Evolutionary conservation across 441 rosid genomes (phyloP), one percentile per base, ranked within the genome.

Genomic region (Gossypium davidsonii): DNA sequence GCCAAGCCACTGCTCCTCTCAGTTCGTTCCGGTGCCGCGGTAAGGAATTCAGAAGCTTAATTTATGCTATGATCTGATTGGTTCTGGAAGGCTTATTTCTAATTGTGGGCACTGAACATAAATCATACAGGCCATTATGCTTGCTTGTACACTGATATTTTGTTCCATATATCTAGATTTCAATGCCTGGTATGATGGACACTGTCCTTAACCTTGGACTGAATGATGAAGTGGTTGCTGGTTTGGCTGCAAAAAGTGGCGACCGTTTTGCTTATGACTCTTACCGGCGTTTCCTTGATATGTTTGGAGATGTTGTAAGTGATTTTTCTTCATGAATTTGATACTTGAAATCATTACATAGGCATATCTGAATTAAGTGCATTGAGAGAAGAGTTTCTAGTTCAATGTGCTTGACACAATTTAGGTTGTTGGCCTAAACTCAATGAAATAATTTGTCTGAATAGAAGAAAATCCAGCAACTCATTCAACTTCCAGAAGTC

Each of bases 111-210:
- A 39, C 10, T 64, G 18, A 37, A 17, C 46, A 31, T 34, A 15
- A 31, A 31, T 4, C 42, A 34, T 15, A 61, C 11, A 20, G 31
- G 14, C 17, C 4, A 65, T 23, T 3, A 21, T 20, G 31, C 17
- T 28, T 3, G 73, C 21, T 26, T 34, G 3, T 63, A 31, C 0
- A 73, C 23, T 70, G 28, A 58, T 56, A 18, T 58, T 55, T 44
- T 69, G 37, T 10, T 68, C 26, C 21, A 4, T 44, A 3, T 81
- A 26, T 78, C 15, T 75, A 94, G 98, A 84, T 90, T n/a, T 94
- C 97, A 17, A 94, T 94, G 97, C 98, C 97, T 44, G 98, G 98
- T 37, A 94, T 94, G 98, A 94, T 94, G 98, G 98, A 94, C 80
- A 94, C 97, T 17, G 95, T 94, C 69, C 98, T 94, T 58, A 94